Conservation (phyloP, 192 early-diverging fungal genomes). For the Linnemannia elongata region DNA sequence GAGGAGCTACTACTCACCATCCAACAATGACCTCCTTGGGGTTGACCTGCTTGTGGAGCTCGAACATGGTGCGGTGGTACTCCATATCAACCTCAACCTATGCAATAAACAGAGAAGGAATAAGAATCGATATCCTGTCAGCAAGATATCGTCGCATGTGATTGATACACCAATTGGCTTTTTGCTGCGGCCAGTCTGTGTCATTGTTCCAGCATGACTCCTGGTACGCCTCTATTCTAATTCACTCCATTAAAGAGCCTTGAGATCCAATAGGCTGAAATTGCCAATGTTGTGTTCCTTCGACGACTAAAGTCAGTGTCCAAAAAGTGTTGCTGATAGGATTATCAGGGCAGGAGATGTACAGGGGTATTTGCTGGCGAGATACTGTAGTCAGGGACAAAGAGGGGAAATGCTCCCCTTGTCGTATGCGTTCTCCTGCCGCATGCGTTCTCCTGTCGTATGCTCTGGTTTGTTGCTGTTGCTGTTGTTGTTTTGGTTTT, state of each 20-base stretch:
- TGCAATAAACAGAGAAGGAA: not conserved
- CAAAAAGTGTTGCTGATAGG: not conserved
- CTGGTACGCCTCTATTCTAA: not conserved
- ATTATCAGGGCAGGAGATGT: not conserved
- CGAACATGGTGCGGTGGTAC: conserved; percentile 87
- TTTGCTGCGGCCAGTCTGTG: not conserved
- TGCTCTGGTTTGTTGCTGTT: not conserved
- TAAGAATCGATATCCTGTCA: not conserved
- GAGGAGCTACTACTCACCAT: conserved; percentile 66
- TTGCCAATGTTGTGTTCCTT: not conserved
- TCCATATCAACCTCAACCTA: conserved; percentile 91
- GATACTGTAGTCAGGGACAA: not conserved
- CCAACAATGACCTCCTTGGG: conserved; percentile 92
- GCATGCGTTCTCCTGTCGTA: not conserved
- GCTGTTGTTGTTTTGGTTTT: not conserved
- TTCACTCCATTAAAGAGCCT: not conserved
- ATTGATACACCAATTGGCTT: not conserved
- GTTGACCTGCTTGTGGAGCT: conserved; percentile 90
- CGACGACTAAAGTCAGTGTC: not conserved
- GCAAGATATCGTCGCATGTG: no score
- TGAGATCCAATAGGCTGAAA: not conserved
- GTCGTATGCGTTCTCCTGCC: not conserved
- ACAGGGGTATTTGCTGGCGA: not conserved
- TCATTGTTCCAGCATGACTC: not conserved
- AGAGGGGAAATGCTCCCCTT: not conserved